Conservation (phyloP, 257 asterid species). For the Coffea eugenioides region DNA sequence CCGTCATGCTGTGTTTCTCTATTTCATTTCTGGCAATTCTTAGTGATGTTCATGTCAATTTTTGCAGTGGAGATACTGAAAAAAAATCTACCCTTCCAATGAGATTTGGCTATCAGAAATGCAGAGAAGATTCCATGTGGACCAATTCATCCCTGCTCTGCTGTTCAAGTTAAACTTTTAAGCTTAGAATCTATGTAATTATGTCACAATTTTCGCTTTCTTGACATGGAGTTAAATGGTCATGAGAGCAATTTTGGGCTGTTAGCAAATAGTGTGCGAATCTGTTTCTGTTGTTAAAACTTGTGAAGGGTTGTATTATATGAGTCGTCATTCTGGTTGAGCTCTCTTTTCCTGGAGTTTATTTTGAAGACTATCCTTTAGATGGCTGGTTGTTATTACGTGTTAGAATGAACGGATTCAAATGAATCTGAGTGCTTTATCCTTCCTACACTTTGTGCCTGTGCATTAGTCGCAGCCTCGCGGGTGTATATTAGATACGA, state of each 20-base stretch:
- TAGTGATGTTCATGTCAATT: background rate
- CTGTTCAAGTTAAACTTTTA: background rate
- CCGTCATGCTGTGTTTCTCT: background rate
- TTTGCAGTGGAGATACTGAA: constrained; percentile 14
- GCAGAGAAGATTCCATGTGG: background rate
- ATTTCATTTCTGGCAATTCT: background rate
- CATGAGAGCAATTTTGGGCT: background rate
- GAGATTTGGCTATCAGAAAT: background rate
- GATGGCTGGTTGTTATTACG: background rate
- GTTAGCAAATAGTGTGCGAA: background rate
- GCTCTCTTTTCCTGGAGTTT: background rate
- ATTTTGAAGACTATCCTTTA: background rate
- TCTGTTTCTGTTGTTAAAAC: constrained; percentile 1
- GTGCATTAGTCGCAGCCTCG: background rate
- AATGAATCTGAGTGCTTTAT: background rate
- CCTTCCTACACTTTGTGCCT: background rate
- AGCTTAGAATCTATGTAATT: background rate
- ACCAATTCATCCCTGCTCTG: background rate
- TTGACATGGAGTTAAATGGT: background rate
- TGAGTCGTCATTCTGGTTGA: background rate
- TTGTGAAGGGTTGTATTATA: background rate
- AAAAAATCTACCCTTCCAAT: too few species aligned
- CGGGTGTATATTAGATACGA: background rate
- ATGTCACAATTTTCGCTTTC: background rate
- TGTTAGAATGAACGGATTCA: too few species aligned